A percentile compares a stretch with the other conserved stretches of the same genome.
Conservation (phyloP, 805 yeast species). For the Dipodascus geniculatus region DNA sequence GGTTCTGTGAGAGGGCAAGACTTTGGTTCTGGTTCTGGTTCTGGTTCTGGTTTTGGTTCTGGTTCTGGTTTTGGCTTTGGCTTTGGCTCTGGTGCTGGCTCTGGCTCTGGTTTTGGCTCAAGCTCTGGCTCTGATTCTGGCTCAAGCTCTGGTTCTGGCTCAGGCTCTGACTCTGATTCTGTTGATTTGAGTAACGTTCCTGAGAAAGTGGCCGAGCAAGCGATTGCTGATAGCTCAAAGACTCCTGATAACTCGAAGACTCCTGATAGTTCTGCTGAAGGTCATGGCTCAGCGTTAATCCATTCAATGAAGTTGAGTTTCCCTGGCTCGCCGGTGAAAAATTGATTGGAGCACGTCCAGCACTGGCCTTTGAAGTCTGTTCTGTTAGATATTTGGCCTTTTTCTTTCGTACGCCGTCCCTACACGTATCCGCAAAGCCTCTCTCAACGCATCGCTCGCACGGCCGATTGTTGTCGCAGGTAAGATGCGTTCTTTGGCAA, state of each 20-base stretch:
- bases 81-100: not conserved
- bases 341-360: no score
- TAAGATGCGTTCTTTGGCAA: slow-evolving; percentile 84
- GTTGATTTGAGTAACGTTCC: not conserved
- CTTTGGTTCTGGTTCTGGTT: not conserved
- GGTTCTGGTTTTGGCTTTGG: not conserved
- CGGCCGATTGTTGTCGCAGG: slow-evolving; percentile 77
- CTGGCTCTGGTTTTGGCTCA: not conserved
- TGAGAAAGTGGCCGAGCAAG: not conserved
- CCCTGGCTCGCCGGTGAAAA: no score
- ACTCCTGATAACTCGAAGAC: no score
- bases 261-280: no score
- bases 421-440: slow-evolving; percentile 59
- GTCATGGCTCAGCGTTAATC: no score
- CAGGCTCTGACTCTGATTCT: not conserved
- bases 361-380: slow-evolving; percentile 25
- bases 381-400: slow-evolving; percentile 71
- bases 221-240: not conserved
- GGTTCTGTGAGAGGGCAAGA: not conserved
- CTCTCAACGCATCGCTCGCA: slow-evolving; percentile 67
- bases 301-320: no score
- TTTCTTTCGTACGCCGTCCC: slow-evolving; percentile 85
- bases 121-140: not conserved
- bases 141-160: not conserved
- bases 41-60: not conserved